Evolutionary conservation across 352 stramenopile genomes (phyloP).

Genomic region (Phytopythium mirpurense): DNA sequence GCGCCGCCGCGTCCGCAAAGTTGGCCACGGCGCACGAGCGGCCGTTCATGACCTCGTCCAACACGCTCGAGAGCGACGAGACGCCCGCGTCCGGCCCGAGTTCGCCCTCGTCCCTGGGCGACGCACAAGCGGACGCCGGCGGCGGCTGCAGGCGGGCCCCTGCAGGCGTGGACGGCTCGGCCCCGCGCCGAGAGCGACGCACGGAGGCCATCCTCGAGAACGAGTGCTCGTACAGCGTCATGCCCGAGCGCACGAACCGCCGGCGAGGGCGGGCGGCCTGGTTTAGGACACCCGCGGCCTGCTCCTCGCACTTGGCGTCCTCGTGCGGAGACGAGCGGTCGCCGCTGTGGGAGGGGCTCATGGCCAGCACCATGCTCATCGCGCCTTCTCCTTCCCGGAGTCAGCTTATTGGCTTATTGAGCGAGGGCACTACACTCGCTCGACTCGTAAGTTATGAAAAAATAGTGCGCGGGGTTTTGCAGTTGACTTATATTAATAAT

Average conservation of each 20-base stretch:
- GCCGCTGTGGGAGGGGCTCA: neutral
- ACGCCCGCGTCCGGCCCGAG: constrained; percentile 13
- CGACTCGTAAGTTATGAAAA: too few species aligned
- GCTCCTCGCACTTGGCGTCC: neutral
- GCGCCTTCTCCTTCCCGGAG: too few species aligned
- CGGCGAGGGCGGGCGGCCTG: constrained; percentile 16
- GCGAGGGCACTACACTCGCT: too few species aligned
- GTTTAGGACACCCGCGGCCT: neutral
- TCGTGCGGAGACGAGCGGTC: too few species aligned
- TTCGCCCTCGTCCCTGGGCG: constrained; percentile 3
- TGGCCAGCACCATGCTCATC: neutral
- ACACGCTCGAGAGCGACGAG: constrained; percentile 46
- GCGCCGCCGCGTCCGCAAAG: constrained; percentile 35
- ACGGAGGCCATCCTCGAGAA: constrained; percentile 25
- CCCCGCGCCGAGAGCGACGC: neutral
- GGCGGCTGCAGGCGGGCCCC: neutral
- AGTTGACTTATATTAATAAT: too few species aligned
- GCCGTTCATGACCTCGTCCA: constrained; percentile 43
- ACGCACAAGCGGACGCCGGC: constrained; percentile 5
- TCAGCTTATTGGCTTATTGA: too few species aligned
- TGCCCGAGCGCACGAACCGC: constrained; percentile 43
- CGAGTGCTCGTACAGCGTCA: constrained; percentile 41
- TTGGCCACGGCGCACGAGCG: constrained; percentile 33
- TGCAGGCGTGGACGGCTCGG: neutral
- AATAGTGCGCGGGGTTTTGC: too few species aligned